phyloP scores from a whole-genome alignment of 2,329 filamentous ascomycete species.

The Daldinia eschscholtzii region DNA sequence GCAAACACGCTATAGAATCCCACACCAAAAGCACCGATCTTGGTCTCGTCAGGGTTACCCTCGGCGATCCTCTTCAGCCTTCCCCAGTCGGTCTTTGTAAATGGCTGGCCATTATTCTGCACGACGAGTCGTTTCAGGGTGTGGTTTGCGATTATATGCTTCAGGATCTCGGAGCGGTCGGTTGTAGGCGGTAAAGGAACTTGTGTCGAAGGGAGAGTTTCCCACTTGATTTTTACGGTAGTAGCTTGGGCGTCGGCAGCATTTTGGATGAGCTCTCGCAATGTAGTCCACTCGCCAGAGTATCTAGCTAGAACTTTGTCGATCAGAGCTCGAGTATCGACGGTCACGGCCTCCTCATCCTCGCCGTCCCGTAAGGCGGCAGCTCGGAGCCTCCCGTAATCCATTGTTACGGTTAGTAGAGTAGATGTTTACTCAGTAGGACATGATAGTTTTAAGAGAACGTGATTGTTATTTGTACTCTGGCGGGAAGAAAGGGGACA shows the following conservation, averaged over 20 bases:
- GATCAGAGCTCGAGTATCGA: slow-evolving; percentile 95
- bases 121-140: slow-evolving; percentile 90
- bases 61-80: slow-evolving; percentile 97
- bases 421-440: slow-evolving; percentile 20
- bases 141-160: slow-evolving; percentile 86
- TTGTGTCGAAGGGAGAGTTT: slow-evolving; percentile 85
- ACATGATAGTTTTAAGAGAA: slow-evolving; percentile 30
- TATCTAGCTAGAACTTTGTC: slow-evolving; percentile 98
- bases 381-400: slow-evolving; percentile 82
- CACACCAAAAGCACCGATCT: slow-evolving; percentile 98
- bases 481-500: neutral
- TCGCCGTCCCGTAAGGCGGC: slow-evolving; percentile 87
- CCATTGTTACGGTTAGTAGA: slow-evolving; percentile 62
- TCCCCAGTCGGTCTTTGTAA: slow-evolving; percentile 91
- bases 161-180: slow-evolving; percentile 78
- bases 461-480: slow-evolving; percentile 5
- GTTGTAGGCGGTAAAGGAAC: slow-evolving; percentile 76
- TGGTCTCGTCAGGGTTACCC: slow-evolving; percentile 98
- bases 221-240: slow-evolving; percentile 90
- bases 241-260: slow-evolving; percentile 96
- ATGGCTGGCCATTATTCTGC: slow-evolving; percentile 90
- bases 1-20: slow-evolving; percentile 99
- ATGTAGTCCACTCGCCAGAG: slow-evolving; percentile 90
- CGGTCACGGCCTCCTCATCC: slow-evolving; percentile 96
- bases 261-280: slow-evolving; percentile 97